Base-by-base conservation (phyloP, 768 basidiomycete species). In the Serpula lacrymans region DNA sequence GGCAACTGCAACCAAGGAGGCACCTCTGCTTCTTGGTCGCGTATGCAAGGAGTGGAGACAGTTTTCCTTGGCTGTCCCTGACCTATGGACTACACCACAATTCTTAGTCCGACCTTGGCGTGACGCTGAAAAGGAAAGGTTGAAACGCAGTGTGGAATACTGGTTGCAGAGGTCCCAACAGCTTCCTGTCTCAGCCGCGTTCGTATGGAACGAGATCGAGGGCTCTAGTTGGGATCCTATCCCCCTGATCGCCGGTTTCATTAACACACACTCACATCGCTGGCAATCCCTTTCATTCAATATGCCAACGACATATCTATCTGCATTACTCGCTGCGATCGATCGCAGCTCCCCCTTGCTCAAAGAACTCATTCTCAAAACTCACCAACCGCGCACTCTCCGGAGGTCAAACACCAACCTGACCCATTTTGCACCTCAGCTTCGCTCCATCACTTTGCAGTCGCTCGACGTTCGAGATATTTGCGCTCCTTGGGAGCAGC, bases 151-250 rank as follows among this genome's bases (percentile, higher is more conserved):
- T 40, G 43, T 59, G 34, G 17, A 40, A 5, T 47, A 53, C 1
- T 59, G 58, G 58, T 44, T 59, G 39, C 49, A 54, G 17, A 58
- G 58, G 23, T 41, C 58, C 1, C 57, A 49, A 21, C 59, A 55
- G 0, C 44, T 56, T 14, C 45, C 54, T 34, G 37, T 59, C 35
- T 51, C 58, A 0, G 17, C 61, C 1, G n/a, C n/a, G n/a, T 59
- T 58, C 59, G 31, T 59, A 1, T 59, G 58, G 58, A 59, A 59
- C 35, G 57, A 59, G 44, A 61, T 59, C 46, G 43, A 61, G 47
- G 56, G 59, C 2, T n/a, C n/a, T n/a, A n/a, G n/a, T n/a, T n/a
- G n/a, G n/a, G 58, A 59, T 44, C 59, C 60, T 46, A 50, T 59
- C 39, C 58, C 58, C 11, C 40, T 50, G 1, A 50, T 59, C 11